phyloP scores from a whole-genome alignment of 2,329 filamentous ascomycete species.

The Plectosphaerella cucumerina region DNA sequence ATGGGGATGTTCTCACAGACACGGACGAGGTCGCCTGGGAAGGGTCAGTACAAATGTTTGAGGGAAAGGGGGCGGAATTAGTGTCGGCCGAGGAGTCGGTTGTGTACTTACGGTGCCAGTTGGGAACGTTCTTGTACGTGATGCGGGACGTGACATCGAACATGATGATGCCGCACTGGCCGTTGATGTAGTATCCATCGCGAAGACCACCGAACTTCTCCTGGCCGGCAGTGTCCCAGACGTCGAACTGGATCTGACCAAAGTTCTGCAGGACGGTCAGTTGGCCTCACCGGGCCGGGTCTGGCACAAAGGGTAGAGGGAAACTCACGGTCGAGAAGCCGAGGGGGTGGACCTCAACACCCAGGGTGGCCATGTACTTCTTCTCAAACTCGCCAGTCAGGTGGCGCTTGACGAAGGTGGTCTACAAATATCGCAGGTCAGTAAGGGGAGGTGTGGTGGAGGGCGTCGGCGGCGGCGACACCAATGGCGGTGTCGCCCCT shows the following conservation, averaged over 20 bases:
- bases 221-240: conserved; percentile 98
- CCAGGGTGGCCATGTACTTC: conserved; percentile 99
- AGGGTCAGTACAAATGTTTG: not conserved
- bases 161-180: conserved; percentile 99
- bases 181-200: conserved; percentile 99
- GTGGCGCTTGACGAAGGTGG: conserved; percentile 99
- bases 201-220: conserved; percentile 99
- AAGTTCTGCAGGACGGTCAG: conserved; percentile 63
- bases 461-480: not conserved
- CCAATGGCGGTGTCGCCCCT: not conserved
- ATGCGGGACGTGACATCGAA: conserved; percentile 99
- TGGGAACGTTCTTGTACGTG: conserved; percentile 99
- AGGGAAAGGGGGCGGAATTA: too few relatives aligned
- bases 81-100: not conserved
- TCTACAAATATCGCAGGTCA: conserved; percentile 50
- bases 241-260: conserved; percentile 95
- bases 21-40: conserved; percentile 87
- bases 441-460: conserved; percentile 5
- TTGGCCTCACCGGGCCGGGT: not conserved
- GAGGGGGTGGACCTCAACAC: conserved; percentile 98
- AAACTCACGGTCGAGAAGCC: conserved; percentile 90
- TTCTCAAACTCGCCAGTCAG: conserved; percentile 99
- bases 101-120: conserved; percentile 91
- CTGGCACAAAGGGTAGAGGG: conserved; percentile 13
- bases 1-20: conserved; percentile 99